These are phyloP conservation scores for Leishmania mexicana DNA, from an alignment of 208 protist genomes.

Conservation along the genomic window DNA sequence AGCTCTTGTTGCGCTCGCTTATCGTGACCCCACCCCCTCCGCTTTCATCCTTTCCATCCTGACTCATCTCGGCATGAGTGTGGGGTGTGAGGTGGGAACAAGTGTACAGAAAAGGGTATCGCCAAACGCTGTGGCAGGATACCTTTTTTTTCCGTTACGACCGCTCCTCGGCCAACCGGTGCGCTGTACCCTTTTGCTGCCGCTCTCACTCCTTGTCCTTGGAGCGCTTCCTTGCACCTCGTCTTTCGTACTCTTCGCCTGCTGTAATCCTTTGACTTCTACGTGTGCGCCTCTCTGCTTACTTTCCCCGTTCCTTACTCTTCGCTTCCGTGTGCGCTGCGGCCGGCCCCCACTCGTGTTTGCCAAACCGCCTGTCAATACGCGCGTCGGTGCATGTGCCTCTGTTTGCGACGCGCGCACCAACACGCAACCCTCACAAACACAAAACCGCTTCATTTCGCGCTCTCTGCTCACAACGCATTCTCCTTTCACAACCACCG, in stretches of 20 bases:
- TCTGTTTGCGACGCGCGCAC: background rate
- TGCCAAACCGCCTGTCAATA: background rate
- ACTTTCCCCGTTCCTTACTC: background rate
- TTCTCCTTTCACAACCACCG: background rate
- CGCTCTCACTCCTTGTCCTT: background rate
- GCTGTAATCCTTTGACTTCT: background rate
- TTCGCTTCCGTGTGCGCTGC: background rate
- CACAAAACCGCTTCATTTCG: background rate
- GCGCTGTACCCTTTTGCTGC: background rate
- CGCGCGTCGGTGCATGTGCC: background rate
- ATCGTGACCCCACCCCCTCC: background rate
- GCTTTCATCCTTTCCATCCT: background rate
- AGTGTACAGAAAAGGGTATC: background rate
- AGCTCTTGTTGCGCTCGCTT: background rate
- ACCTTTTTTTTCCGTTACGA: background rate
- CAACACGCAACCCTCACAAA: background rate
- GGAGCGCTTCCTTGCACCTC: background rate
- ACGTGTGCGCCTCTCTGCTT: background rate
- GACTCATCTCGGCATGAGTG: background rate
- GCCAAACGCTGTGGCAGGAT: background rate
- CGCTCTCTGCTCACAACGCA: background rate
- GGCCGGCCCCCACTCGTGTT: background rate
- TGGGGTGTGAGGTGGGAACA: background rate
- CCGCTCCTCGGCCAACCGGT: background rate
- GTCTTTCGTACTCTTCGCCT: background rate